Percentiles rank a stretch among this genome's conserved stretches.
Conservation (phyloP, 2,329 filamentous ascomycete species). For the Colletotrichum spinosum region DNA sequence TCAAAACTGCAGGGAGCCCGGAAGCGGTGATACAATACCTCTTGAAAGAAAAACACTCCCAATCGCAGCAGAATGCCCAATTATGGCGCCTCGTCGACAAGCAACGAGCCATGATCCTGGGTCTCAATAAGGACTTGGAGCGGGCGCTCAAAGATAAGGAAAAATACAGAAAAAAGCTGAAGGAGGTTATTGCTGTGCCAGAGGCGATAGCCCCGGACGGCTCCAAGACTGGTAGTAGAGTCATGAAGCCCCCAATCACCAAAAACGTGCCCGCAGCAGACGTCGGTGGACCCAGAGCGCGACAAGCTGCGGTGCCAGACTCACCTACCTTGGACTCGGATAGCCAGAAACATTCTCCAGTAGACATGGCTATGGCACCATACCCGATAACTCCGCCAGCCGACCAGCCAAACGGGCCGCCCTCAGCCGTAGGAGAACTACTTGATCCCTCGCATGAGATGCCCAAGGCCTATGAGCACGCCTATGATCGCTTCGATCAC, state of each 20-base stretch:
- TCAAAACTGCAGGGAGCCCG: conserved; percentile 86
- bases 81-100: conserved; percentile 97
- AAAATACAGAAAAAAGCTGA: conserved; percentile 89
- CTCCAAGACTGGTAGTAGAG: conserved; percentile 24
- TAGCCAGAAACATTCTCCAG: conserved; percentile 66
- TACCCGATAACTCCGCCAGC: conserved; percentile 75
- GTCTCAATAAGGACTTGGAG: conserved; percentile 94
- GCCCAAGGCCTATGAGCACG: conserved; percentile 71
- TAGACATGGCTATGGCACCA: conserved; percentile 69
- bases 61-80: conserved; percentile 89
- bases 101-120: conserved; percentile 92
- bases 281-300: conserved; percentile 46
- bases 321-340: conserved; percentile 65
- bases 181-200: conserved; percentile 71
- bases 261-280: conserved; percentile 42
- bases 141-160: conserved; percentile 94
- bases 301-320: conserved; percentile 51
- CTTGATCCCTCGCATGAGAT: conserved; percentile 69
- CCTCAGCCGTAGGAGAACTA: conserved; percentile 61
- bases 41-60: conserved; percentile 90
- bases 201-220: conserved; percentile 47
- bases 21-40: conserved; percentile 91
- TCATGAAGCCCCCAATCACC: conserved; percentile 37
- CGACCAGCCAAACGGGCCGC: conserved; percentile 55
- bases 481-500: conserved; percentile 66